Percentiles rank a stretch among this genome's conserved stretches.
Conservation (phyloP, 768 basidiomycete genomes). For the Kwoniella mangroviensis region DNA sequence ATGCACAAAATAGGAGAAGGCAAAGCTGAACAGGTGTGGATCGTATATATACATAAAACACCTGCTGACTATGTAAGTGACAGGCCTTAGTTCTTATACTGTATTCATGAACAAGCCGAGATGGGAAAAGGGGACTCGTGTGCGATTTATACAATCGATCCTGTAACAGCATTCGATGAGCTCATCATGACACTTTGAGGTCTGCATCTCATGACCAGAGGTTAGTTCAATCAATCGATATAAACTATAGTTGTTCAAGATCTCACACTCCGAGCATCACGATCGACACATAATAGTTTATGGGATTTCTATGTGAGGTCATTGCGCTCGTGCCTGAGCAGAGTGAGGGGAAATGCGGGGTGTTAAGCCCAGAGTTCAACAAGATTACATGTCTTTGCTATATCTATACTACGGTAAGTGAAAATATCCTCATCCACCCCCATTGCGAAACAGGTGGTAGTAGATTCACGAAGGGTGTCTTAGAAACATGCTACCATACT, state of each 20-base stretch:
- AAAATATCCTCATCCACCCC: no score
- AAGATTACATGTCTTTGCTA: background rate
- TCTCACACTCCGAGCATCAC: background rate
- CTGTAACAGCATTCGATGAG: no score
- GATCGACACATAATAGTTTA: background rate
- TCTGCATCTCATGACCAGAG: no score
- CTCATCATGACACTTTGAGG: no score
- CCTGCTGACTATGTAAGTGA: no score
- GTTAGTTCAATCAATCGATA: no score
- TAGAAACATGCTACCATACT: no score
- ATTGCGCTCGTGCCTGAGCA: slow-evolving; percentile 14
- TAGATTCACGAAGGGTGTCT: no score
- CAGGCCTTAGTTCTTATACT: background rate
- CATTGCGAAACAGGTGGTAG: no score
- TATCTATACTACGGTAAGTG: background rate
- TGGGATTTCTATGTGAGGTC: slow-evolving; percentile 14
- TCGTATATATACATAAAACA: no score
- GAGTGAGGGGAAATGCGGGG: background rate
- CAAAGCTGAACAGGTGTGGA: no score
- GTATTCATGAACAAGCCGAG: background rate
- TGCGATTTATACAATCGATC: no score
- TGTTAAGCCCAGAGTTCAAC: background rate
- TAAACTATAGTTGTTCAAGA: background rate
- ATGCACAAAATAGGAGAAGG: background rate
- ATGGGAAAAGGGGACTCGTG: background rate